Percentiles rank a stretch among this genome's conserved stretches.
phyloP scores from a whole-genome alignment of 2,329 filamentous ascomycete species.

The Cylindrodendrum hubeiense region DNA sequence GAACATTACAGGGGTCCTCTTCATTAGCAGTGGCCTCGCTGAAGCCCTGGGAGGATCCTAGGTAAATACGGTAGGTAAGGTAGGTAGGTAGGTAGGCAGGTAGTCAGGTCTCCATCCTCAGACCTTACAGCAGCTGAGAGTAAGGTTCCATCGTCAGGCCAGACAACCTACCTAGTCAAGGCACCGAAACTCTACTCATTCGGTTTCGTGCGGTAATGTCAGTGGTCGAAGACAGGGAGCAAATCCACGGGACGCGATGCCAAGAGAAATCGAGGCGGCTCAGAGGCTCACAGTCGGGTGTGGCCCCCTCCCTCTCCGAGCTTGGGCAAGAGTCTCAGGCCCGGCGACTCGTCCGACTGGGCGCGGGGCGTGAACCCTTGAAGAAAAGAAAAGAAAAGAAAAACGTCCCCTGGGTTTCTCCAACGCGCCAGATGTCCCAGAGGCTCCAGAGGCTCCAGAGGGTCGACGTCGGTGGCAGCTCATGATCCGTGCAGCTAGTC shows the following conservation, averaged over 20 bases:
- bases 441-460: neutral
- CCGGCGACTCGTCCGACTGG: conserved; percentile 7
- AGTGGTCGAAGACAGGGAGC: neutral
- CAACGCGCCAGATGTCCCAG: neutral
- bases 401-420: neutral
- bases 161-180: neutral
- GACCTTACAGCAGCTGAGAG: too few relatives aligned
- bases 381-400: conserved; percentile 4
- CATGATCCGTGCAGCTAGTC: conserved; percentile 1
- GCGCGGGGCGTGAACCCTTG: conserved; percentile 9
- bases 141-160: too few relatives aligned
- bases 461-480: neutral
- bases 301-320: neutral
- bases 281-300: neutral
- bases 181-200: neutral
- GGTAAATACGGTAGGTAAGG: too few relatives aligned
- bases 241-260: neutral
- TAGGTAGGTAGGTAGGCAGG: too few relatives aligned
- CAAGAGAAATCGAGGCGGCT: neutral
- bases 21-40: neutral
- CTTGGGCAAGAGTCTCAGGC: conserved; percentile 4
- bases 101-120: too few relatives aligned
- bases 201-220: neutral
- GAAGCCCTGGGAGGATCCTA: neutral
- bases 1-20: conserved; percentile 3